These are phyloP conservation scores for Laetiporus sulphureus DNA, from an alignment of 1,284 basidiomycete genomes.

Conservation along the genomic window DNA sequence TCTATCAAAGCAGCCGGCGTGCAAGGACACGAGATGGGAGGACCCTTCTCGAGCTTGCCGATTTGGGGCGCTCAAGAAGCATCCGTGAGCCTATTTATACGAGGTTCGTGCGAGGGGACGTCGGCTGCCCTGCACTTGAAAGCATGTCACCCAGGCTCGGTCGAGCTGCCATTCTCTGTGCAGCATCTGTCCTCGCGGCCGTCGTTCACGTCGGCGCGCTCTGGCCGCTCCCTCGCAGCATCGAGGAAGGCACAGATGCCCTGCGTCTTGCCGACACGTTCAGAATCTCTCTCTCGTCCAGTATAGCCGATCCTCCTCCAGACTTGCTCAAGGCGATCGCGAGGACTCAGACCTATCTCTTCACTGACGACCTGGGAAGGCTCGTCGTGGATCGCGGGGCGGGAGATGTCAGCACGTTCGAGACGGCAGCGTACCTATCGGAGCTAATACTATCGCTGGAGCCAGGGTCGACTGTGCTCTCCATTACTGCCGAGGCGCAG, in stretches of 20 bases:
- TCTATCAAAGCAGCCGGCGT: no score
- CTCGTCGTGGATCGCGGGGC: constrained; percentile 46
- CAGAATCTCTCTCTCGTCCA: constrained; percentile 30
- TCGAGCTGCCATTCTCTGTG: no score
- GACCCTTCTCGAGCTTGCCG: no score
- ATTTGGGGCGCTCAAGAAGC: no score
- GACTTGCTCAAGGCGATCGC: constrained; percentile 42
- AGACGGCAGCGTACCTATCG: constrained; percentile 21
- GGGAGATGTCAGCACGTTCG: constrained; percentile 29
- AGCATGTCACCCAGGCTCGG: no score
- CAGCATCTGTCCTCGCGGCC: constrained; percentile 19
- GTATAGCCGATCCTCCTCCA: constrained; percentile 28
- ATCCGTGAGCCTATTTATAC: no score
- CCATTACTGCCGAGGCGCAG: constrained; percentile 51
- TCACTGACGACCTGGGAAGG: constrained; percentile 37
- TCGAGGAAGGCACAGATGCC: constrained; percentile 42
- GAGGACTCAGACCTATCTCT: constrained; percentile 32
- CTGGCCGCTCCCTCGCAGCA: constrained; percentile 58
- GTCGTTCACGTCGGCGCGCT: constrained; percentile 28
- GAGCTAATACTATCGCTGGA: constrained; percentile 37
- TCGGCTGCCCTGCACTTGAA: no score
- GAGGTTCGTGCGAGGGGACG: no score
- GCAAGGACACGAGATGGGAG: no score
- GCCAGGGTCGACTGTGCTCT: constrained; percentile 24
- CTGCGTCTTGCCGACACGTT: constrained; percentile 47